Conservation (phyloP, 306 rosid genomes). For the Alnus glutinosa region DNA sequence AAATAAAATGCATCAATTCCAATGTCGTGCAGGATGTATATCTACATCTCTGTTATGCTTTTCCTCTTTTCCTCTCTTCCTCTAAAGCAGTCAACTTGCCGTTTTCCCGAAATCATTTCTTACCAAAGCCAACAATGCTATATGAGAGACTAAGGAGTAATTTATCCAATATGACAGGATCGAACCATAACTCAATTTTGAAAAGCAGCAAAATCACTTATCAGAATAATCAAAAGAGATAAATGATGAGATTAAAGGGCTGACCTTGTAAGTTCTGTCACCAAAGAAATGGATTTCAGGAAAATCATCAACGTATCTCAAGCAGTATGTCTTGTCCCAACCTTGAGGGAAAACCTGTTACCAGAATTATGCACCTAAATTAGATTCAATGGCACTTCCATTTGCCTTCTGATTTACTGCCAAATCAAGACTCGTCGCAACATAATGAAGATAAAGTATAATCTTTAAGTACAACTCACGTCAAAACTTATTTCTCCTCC, state of each 20-base stretch:
- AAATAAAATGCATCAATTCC: neutral
- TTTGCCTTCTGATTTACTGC: slow-evolving; percentile 11
- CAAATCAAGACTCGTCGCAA: slow-evolving; percentile 10
- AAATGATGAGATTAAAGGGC: slow-evolving; percentile 18
- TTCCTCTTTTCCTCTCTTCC: neutral
- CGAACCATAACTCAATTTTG: neutral
- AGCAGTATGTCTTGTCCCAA: slow-evolving; percentile 98
- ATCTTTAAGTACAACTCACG: slow-evolving; percentile 47
- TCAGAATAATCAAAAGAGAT: neutral
- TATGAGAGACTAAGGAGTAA: neutral
- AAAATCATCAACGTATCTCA: slow-evolving; percentile 78
- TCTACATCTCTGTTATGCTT: neutral
- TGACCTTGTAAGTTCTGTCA: slow-evolving; percentile 94
- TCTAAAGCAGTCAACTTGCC: neutral
- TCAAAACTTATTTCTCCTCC: slow-evolving; percentile 99
- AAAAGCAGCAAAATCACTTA: neutral
- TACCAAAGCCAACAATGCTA: neutral
- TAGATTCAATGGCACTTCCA: slow-evolving; percentile 12
- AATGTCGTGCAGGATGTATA: neutral
- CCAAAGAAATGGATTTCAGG: slow-evolving; percentile 95
- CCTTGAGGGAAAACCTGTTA: slow-evolving; percentile 93
- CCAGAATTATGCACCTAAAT: slow-evolving; percentile 20
- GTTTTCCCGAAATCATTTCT: neutral
- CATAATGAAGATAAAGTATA: slow-evolving; percentile 18
- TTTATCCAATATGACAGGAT: neutral